Conservation (phyloP, 176 grass and related monocot species). For the Aegilops speltoides region DNA sequence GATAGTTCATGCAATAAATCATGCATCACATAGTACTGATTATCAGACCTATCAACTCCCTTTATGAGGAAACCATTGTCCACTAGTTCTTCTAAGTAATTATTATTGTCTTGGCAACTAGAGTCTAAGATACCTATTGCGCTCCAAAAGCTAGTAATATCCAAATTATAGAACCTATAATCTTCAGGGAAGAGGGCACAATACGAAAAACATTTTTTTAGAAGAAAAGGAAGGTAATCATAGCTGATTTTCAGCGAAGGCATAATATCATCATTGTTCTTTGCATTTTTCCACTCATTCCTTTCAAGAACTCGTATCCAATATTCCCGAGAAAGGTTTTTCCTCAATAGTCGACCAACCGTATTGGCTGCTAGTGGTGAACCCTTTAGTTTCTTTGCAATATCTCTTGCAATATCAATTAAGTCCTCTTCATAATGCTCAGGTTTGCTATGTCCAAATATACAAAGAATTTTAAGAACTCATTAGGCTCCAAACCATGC, state of each 20-base stretch:
- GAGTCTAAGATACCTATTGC: neutral
- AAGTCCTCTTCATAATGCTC: neutral
- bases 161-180: neutral
- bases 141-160: neutral
- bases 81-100: neutral
- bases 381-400: neutral
- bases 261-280: neutral
- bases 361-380: neutral
- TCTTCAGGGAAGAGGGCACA: neutral
- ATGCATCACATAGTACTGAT: neutral
- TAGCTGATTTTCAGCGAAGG: neutral
- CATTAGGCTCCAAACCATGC: neutral
- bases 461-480: neutral
- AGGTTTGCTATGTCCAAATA: neutral
- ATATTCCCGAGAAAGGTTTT: neutral
- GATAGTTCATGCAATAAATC: neutral
- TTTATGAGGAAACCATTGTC: neutral
- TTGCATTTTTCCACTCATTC: neutral
- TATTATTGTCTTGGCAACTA: fast-evolving
- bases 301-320: conserved; percentile 1
- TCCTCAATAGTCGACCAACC: neutral
- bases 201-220: neutral
- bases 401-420: neutral
- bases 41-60: neutral
- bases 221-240: neutral